phyloP scores from a whole-genome alignment of 495 filamentous ascomycete genomes.

The Pyronema domesticum region DNA sequence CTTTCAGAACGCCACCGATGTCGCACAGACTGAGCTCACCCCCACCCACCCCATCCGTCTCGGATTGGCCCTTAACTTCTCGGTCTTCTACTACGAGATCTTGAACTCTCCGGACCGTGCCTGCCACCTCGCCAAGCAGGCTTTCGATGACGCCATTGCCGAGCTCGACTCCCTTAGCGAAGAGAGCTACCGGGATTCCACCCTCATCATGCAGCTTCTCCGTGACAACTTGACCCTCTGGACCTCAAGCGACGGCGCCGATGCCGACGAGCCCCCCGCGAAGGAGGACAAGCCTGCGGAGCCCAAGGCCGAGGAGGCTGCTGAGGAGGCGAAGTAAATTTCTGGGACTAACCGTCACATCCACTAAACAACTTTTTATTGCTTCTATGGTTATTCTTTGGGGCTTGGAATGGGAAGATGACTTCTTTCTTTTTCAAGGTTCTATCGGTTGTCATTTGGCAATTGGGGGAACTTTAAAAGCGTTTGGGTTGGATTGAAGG shows the following conservation, averaged over 20 bases:
- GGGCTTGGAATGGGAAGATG: conserved; percentile 5
- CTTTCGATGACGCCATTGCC: conserved; percentile 97
- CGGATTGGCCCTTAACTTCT: conserved; percentile 97
- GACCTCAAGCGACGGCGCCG: conserved; percentile 88
- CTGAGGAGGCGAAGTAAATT: conserved; percentile 25
- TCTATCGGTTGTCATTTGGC: not conserved
- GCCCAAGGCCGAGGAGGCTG: conserved; percentile 28
- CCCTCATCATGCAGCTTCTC: conserved; percentile 99
- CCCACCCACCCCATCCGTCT: conserved; percentile 98
- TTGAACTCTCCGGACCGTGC: conserved; percentile 97
- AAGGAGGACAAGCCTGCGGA: conserved; percentile 46
- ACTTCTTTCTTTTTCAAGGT: conserved; percentile 21
- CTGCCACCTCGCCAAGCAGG: conserved; percentile 98
- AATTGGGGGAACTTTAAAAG: not conserved
- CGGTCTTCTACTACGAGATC: conserved; percentile 99
- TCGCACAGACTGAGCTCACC: conserved; percentile 90
- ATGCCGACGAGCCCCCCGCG: conserved; percentile 46
- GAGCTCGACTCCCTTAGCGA: conserved; percentile 97
- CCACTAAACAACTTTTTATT: not conserved
- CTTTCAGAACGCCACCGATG: conserved; percentile 80
- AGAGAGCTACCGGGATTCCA: conserved; percentile 99
- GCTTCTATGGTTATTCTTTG: not conserved
- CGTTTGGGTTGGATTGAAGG: not conserved
- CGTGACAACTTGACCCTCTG: conserved; percentile 98
- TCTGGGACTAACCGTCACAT: not conserved